Base-by-base conservation (phyloP, 345 rosid genomes). In the Pugionium dolabratum region DNA sequence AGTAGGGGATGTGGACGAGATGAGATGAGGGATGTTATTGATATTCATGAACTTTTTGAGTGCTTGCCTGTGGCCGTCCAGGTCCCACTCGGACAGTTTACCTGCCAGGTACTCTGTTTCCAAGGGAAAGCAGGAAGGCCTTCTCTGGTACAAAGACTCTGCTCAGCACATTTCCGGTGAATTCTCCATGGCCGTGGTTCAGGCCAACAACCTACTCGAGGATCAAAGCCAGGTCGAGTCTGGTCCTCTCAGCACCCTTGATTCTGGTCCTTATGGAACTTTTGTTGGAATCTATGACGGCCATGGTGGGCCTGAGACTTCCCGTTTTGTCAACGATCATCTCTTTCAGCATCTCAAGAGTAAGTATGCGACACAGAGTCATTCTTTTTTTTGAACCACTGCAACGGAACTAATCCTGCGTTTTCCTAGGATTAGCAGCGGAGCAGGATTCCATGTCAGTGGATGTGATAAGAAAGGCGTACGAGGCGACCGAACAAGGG, bases 211-310 rank as follows among this genome's bases (percentile, higher is more conserved):
- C 32, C 73, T 92, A 74, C 98, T 92, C 3, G 98, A 92, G 82
- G 98, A 89, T 75, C 97, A 92, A 79, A 86, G 97, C 69, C 98
- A 92, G 75, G 58, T 92, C 46, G 98, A 92, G 86, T 87, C 98
- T 27, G 98, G 98, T 30, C 69, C 88, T 66, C 79, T 89, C 83
- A 89, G 93, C 57, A 75, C 80, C 7, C 84, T 82, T 50, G 96
- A 87, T 49, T 83, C 91, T 49, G 98, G 97, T 55, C 98, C 97
- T 36, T 76, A 47, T 18, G 98, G 97, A 27, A 89, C 96, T 10
- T 92, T 92, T 66, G 72, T 89, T 66, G 98, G 98, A n/a, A 72
- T 92, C 31, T 92, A 92, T 62, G 98, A 92, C 34, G 98, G 98
- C 11, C 95, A 92, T 60, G 98, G 95, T 2, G 98, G 97, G 8